Conservation (phyloP, 2,329 filamentous ascomycete genomes). For the Thyridium curvatum region DNA sequence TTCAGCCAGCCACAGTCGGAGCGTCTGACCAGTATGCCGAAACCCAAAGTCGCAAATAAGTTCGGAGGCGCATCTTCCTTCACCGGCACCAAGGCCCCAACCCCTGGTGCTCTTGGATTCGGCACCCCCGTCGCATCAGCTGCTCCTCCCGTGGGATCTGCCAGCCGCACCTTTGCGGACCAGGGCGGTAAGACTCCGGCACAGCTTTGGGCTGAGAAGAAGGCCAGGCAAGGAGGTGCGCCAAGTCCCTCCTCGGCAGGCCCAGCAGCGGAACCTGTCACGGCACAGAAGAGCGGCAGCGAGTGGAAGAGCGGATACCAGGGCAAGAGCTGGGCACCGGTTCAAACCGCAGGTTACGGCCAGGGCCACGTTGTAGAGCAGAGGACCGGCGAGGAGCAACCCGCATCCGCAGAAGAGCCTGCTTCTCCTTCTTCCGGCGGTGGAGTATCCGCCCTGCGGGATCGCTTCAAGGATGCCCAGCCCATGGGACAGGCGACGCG, state of each 20-base stretch:
- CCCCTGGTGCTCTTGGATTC: conserved; percentile 63
- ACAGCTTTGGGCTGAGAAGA: conserved; percentile 96
- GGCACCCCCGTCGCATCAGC: conserved; percentile 54
- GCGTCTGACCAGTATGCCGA: conserved; percentile 79
- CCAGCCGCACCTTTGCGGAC: conserved; percentile 90
- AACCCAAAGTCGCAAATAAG: conserved; percentile 90
- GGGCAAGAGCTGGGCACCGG: conserved; percentile 85
- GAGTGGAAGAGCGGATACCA: conserved; percentile 90
- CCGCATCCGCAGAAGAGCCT: conserved; percentile 36
- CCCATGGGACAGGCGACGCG: conserved; percentile 54
- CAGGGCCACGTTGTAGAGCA: conserved; percentile 56
- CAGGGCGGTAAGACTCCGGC: conserved; percentile 93
- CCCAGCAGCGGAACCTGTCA: conserved; percentile 44
- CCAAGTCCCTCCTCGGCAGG: conserved; percentile 39
- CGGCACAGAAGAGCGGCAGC: conserved; percentile 65
- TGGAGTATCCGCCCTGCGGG: conserved; percentile 67
- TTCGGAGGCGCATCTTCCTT: conserved; percentile 68
- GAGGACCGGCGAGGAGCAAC: conserved; percentile 51
- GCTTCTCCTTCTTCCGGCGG: conserved; percentile 50
- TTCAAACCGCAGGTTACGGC: conserved; percentile 68
- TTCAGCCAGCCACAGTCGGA: conserved; percentile 65
- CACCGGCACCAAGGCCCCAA: conserved; percentile 81
- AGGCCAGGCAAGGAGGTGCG: conserved; percentile 67
- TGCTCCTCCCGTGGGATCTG: conserved; percentile 64
- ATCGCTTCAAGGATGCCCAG: conserved; percentile 74